Evolutionary conservation across 1,139 yeast species (phyloP).

Genomic region (Kodamaea sp.): DNA sequence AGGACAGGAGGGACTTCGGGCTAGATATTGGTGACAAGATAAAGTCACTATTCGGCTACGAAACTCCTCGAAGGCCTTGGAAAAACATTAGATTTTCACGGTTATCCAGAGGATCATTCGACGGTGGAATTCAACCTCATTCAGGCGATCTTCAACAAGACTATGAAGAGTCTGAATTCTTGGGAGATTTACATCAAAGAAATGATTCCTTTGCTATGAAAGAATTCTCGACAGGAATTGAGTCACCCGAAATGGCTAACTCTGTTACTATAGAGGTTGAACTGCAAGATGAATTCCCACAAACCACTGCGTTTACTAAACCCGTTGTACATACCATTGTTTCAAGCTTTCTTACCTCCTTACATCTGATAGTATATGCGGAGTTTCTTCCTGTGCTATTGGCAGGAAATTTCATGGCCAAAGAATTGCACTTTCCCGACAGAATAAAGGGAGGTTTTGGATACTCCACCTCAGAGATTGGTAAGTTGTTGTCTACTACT

Average conservation of each 20-base stretch:
- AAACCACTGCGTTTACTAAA: conserved; percentile 21
- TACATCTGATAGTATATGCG: conserved; percentile 20
- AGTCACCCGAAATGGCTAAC: too few species aligned
- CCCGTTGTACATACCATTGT: conserved; percentile 22
- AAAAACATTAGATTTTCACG: conserved; percentile 3
- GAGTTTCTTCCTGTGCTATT: conserved; percentile 26
- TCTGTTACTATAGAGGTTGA: too few species aligned
- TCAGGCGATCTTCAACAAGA: background rate
- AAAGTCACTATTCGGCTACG: conserved; percentile 32
- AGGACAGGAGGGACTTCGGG: conserved; percentile 49
- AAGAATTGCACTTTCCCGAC: conserved; percentile 20
- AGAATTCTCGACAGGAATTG: too few species aligned
- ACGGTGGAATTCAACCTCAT: background rate
- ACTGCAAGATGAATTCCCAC: too few species aligned
- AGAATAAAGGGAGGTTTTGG: conserved; percentile 23
- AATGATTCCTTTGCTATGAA: too few species aligned
- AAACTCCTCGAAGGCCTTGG: conserved; percentile 39
- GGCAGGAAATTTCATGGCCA: conserved; percentile 18
- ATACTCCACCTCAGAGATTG: conserved; percentile 21
- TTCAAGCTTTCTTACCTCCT: conserved; percentile 20
- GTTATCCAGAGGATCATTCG: conserved; percentile 1
- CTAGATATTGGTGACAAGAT: conserved; percentile 54
- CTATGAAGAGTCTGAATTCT: too few species aligned
- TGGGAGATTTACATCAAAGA: too few species aligned
- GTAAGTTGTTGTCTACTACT: conserved; percentile 24